Evolutionary conservation across 352 stramenopile genomes (phyloP).

Genomic region (Halophytophthora polymorphica): DNA sequence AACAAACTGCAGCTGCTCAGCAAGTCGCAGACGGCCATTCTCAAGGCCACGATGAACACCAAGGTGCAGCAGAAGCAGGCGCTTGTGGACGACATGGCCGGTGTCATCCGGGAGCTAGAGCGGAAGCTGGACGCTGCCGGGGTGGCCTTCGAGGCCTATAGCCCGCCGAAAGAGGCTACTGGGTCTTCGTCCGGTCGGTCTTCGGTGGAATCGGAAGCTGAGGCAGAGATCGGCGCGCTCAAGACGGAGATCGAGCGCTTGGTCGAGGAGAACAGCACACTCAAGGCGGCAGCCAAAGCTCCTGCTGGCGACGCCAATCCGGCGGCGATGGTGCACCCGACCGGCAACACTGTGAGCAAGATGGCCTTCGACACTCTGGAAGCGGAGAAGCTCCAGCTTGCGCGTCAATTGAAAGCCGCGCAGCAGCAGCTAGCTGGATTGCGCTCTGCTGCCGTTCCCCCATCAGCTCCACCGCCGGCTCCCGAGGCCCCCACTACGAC

Average conservation of each 20-base stretch:
- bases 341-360: conserved; percentile 24
- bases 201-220: conserved; percentile 35
- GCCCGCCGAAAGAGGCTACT: conserved; percentile 9
- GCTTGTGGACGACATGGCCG: conserved; percentile 59
- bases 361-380: conserved; percentile 49
- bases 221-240: conserved; percentile 64
- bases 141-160: conserved; percentile 25
- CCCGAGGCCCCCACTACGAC: conserved; percentile 5
- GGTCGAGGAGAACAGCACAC: conserved; percentile 60
- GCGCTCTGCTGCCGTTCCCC: conserved; percentile 9
- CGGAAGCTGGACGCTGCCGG: conserved; percentile 36
- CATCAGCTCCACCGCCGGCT: conserved; percentile 14
- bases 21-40: conserved; percentile 80
- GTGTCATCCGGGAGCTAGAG: conserved; percentile 63
- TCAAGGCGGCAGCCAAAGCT: conserved; percentile 24
- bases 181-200: conserved; percentile 6
- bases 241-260: conserved; percentile 73
- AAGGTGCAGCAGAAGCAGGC: conserved; percentile 69
- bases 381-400: conserved; percentile 48
- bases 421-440: conserved; percentile 47
- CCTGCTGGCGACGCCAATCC: conserved; percentile 10
- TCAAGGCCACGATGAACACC: conserved; percentile 83
- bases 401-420: conserved; percentile 57
- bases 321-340: neutral
- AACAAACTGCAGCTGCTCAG: conserved; percentile 80